Base-by-base conservation (phyloP, 208 protist species). In the Leishmania tarentolae region DNA sequence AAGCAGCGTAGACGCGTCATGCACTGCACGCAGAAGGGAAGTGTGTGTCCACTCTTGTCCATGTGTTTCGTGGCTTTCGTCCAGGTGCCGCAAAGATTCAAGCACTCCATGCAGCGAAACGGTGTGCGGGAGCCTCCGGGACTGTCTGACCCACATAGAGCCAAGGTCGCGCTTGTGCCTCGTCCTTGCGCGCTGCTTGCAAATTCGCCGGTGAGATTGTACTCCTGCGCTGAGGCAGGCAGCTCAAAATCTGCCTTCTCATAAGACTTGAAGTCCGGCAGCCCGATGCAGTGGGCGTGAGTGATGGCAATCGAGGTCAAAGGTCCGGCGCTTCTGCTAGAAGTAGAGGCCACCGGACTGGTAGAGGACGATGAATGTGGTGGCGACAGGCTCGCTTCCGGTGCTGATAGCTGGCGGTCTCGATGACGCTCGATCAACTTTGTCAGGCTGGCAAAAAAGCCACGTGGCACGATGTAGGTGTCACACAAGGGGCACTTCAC, bases 21-120 rank as follows among this genome's bases (percentile, higher is more conserved):
- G 73, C 93, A 96, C 80, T 83, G 76, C 61, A 82, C 87, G 69
- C 93, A 96, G 17, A 75, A 61, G 21, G 93, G 81, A 8, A 91
- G 85, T 46, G 90, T 93, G 84, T 96, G 91, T 3, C 77, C 53
- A 13, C 88, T 89, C 46, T 71, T 85, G 24, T 95, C 86, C 37
- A 94, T 73, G 82, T 96, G 93, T 66, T 87, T 86, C 31, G 90
- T 92, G n/a, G 92, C 74, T 52, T 91, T 84, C 7, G 93, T 93
- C 91, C 93, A 95, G 8, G 89, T 92, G n/a, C 53, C 68, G 68
- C 92, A 89, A 44, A 69, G 76, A 71, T 87, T 88, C 35, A 91
- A 76, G 76, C 93, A 96, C 76, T 88, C 84, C 81, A 91, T 89
- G 78, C 93, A 96, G 40, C 87, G 93, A 81, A 93, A 93, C 15